Evolutionary conservation across 352 stramenopile species (phyloP).

Genomic region (Pythium biforme): DNA sequence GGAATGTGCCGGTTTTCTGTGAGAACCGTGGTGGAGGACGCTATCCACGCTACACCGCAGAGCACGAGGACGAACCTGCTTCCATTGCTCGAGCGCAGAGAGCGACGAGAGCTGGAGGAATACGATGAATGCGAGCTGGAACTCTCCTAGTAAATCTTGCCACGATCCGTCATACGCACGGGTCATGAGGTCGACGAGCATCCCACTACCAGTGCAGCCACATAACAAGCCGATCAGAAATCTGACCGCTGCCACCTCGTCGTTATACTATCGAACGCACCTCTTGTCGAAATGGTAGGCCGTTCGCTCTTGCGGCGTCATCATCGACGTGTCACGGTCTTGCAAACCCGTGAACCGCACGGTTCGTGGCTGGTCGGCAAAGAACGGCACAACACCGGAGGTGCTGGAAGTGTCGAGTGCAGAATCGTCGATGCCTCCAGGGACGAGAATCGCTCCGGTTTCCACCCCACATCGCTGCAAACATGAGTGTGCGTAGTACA

Average conservation of each 20-base stretch:
- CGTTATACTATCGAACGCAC: conserved; percentile 33
- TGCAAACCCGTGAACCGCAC: conserved; percentile 64
- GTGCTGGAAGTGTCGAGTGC: conserved; percentile 17
- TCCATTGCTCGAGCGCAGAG: conserved; percentile 92
- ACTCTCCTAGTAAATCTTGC: conserved; percentile 87
- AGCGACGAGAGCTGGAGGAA: conserved; percentile 94
- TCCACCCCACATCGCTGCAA: conserved; percentile 74
- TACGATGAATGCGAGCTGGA: conserved; percentile 92
- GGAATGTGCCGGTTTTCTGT: neutral
- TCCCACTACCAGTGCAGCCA: conserved; percentile 30
- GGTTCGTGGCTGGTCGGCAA: conserved; percentile 70
- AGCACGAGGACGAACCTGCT: conserved; percentile 33
- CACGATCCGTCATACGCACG: conserved; percentile 34
- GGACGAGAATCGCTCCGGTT: conserved; percentile 62
- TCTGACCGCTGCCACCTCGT: too few relatives aligned
- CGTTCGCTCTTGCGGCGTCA: conserved; percentile 57
- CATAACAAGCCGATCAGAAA: too few relatives aligned
- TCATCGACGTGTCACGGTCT: conserved; percentile 32
- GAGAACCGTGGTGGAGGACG: neutral
- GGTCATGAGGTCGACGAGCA: conserved; percentile 42
- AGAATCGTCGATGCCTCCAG: conserved; percentile 59
- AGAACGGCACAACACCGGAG: conserved; percentile 55
- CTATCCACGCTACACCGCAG: too few relatives aligned
- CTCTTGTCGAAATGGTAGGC: conserved; percentile 78
- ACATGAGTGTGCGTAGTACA: neutral